Evolutionary conservation across 2,329 filamentous ascomycete species (phyloP).

Genomic region (Tolypocladium nubicola): DNA sequence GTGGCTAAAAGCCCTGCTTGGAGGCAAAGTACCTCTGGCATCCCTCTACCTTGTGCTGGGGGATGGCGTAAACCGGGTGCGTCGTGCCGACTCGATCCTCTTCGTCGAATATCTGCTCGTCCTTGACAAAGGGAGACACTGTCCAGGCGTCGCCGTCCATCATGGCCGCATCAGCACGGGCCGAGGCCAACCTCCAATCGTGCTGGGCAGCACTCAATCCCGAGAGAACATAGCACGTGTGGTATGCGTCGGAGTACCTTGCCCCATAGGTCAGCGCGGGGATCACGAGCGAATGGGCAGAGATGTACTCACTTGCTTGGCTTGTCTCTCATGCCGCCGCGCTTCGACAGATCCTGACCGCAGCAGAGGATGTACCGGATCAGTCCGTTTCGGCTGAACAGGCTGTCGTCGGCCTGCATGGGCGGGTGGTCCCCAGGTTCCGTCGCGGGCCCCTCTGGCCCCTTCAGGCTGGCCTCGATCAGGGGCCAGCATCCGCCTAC

Average conservation of each 20-base stretch:
- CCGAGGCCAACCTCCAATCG: slow-evolving; percentile 37
- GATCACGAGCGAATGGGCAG: slow-evolving; percentile 1
- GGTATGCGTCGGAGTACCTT: slow-evolving; percentile 71
- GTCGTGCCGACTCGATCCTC: slow-evolving; percentile 58
- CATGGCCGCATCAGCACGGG: slow-evolving; percentile 21
- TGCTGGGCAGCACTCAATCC: slow-evolving; percentile 79
- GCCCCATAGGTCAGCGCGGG: slow-evolving; percentile 1
- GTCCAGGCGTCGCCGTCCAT: slow-evolving; percentile 31
- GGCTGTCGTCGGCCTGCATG: slow-evolving; percentile 26
- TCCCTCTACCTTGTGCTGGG: slow-evolving; percentile 54
- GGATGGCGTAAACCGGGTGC: slow-evolving; percentile 81
- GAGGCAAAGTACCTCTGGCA: slow-evolving; percentile 55
- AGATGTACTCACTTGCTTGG: slow-evolving; percentile 62
- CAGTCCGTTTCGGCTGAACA: slow-evolving; percentile 77
- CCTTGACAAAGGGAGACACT: slow-evolving; percentile 38
- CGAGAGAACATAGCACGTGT: slow-evolving; percentile 83
- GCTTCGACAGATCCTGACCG: slow-evolving; percentile 61
- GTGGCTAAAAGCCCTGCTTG: slow-evolving; percentile 43
- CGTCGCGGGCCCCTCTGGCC: slow-evolving; percentile 26
- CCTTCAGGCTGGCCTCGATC: slow-evolving; percentile 66
- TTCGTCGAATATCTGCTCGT: slow-evolving; percentile 57
- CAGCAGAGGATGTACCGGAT: slow-evolving; percentile 84
- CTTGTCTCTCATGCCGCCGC: slow-evolving; percentile 85
- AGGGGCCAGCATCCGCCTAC: slow-evolving; percentile 91
- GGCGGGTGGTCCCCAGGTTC: slow-evolving; percentile 15